A percentile compares a stretch with the other conserved stretches of the same genome.
Conservation (phyloP, 176 grass and related monocot genomes). For the Carex pumila region DNA sequence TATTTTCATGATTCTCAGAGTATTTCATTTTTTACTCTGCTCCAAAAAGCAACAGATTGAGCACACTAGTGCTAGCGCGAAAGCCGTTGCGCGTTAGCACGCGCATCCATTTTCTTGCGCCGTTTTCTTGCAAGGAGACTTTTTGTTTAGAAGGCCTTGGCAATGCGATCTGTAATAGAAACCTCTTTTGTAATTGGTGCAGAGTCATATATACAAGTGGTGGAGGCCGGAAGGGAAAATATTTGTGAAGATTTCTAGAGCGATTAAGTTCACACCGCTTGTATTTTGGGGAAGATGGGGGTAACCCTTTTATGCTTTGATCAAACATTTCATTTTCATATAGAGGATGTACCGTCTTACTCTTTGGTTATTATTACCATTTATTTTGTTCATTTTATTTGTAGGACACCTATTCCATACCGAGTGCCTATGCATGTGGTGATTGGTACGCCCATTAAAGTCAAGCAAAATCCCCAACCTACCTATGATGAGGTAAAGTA, state of each 20-base stretch:
- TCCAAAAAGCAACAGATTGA: no score
- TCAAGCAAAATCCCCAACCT: slow-evolving; percentile 60
- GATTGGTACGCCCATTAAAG: slow-evolving; percentile 64
- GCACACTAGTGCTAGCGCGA: no score
- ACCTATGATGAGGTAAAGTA: slow-evolving; percentile 64
- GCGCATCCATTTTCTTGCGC: no score
- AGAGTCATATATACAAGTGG: slow-evolving; percentile 82
- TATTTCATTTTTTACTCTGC: no score
- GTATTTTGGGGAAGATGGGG: slow-evolving; percentile 85
- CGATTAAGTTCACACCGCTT: slow-evolving; percentile 87
- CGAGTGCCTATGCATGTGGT: slow-evolving; percentile 64
- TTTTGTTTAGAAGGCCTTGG: no score
- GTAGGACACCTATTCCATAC: slow-evolving; percentile 82
- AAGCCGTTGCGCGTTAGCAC: no score
- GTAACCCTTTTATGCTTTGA: slow-evolving; percentile 22
- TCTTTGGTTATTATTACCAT: background rate
- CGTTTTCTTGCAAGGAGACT: no score
- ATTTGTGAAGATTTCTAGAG: slow-evolving; percentile 77
- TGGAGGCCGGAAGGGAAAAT: slow-evolving; percentile 84
- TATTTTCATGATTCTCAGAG: no score
- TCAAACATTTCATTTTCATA: slow-evolving; percentile 8
- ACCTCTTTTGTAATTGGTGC: slow-evolving; percentile 2
- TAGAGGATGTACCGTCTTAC: background rate
- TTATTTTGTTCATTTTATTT: background rate
- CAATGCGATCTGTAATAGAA: background rate